These are phyloP conservation scores for Globisporangium viniferum DNA, from an alignment of 352 stramenopile species.

Conservation along the genomic window DNA sequence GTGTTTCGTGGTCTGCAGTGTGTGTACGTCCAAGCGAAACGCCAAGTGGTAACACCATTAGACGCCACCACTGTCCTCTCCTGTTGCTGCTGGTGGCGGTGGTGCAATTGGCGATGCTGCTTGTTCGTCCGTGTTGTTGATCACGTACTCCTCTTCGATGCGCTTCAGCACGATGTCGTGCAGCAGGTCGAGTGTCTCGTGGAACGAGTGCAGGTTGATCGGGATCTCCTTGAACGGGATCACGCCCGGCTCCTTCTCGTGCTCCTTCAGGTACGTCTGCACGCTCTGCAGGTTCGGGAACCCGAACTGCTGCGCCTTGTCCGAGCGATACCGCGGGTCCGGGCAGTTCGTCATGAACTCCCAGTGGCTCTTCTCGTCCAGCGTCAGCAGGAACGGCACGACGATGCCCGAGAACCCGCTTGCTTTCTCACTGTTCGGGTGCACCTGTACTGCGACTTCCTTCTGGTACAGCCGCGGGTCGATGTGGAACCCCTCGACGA, in stretches of 20 bases:
- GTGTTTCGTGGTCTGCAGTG: not conserved
- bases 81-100: no score
- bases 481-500: slow-evolving; percentile 86
- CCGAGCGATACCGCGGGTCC: slow-evolving; percentile 72
- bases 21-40: not conserved
- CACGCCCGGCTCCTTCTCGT: slow-evolving; percentile 38
- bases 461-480: slow-evolving; percentile 84
- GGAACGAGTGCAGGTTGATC: slow-evolving; percentile 85
- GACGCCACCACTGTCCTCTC: not conserved
- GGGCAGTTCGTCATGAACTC: slow-evolving; percentile 84
- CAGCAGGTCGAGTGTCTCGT: slow-evolving; percentile 80
- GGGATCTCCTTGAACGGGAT: slow-evolving; percentile 73
- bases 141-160: slow-evolving; percentile 76
- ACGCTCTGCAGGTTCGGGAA: slow-evolving; percentile 79
- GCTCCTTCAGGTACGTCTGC: slow-evolving; percentile 65
- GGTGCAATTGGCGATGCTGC: not conserved
- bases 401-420: slow-evolving; percentile 65
- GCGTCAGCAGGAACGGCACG: slow-evolving; percentile 71
- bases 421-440: slow-evolving; percentile 21
- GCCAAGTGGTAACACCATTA: not conserved
- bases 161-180: slow-evolving; percentile 84
- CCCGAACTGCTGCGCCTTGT: slow-evolving; percentile 37
- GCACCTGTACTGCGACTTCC: slow-evolving; percentile 39
- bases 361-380: slow-evolving; percentile 61
- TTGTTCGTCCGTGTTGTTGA: slow-evolving; percentile 7